Evolutionary conservation across 805 yeast species (phyloP), one percentile per base, ranked within the genome.

Genomic region (Metschnikowia picachoensis): DNA sequence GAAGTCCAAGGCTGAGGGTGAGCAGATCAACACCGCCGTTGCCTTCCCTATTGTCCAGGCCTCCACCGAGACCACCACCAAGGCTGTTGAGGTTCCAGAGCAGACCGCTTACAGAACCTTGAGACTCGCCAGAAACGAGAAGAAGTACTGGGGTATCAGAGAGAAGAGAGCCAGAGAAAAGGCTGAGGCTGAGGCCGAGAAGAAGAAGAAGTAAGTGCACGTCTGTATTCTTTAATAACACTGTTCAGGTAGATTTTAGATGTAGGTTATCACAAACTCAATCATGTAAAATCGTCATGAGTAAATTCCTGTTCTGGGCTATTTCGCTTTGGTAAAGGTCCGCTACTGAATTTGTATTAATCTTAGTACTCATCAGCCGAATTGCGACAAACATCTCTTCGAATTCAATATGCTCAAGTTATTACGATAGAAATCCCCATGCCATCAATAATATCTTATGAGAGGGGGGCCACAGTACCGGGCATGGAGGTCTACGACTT

Each of bases 141-240:
- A 92, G 83, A 89, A 81, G 77, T 86, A 80, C 86, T 80, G 75
- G 74, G 99, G 99, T 82, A 79, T 82, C 79, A 90, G 95, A 79
- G 98, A 84, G 73, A 94, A 92, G 95, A 87, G 97, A 80, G 96
- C 96, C 68, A 83, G 74, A 72, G 97, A 91, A 63, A 82, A 82
- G 81, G 97, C 97, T 74, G 98, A 89, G 80, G 98, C 97, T 74
- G 99, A 91, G 81, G 96, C 95, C 79, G 97, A 90, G 70, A 91
- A 91, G 92, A 67, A 70, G 68, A 91, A 91, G 91, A 89, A 89
- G 85, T 89, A 87, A 83, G 66, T 55, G 38, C 30, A 12, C 20
- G 44, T 32, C 39, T 48, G 48, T 50, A 50, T 47, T 48, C 43
- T 47, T 40, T 50, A 52, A 52, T 52, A 49, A 42, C 43, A 50